Conservation (phyloP, 164 flowering plant genomes). For the Sedum album region DNA sequence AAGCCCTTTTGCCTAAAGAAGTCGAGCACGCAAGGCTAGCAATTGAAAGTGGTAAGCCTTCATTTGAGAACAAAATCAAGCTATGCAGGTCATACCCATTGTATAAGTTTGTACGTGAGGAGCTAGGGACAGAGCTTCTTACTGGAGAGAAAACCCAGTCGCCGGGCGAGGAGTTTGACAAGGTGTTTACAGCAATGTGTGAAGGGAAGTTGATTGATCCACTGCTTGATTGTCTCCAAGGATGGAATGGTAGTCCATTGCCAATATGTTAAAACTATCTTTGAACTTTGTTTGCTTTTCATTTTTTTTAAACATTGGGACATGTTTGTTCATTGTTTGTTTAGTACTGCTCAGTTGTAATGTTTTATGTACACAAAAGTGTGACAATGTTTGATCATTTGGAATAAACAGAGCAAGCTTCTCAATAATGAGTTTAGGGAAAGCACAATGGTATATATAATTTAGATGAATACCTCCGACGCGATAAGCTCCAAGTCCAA, state of each 20-base stretch:
- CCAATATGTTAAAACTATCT: constrained; percentile 25
- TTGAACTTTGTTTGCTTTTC: too few species aligned
- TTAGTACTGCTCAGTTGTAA: too few species aligned
- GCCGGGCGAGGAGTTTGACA: too few species aligned
- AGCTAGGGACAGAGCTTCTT: constrained; percentile 24
- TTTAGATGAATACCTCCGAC: too few species aligned
- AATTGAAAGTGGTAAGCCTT: constrained; percentile 26
- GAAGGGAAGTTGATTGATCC: constrained; percentile 51
- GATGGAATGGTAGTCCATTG: constrained; percentile 53
- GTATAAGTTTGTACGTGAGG: constrained; percentile 48
- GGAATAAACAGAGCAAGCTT: too few species aligned
- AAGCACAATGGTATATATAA: too few species aligned
- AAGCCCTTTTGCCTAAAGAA: constrained; percentile 53
- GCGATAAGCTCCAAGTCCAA: too few species aligned
- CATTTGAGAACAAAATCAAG: constrained; percentile 33
- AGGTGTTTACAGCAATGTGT: constrained; percentile 41
- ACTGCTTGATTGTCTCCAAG: constrained; percentile 35
- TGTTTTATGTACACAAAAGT: too few species aligned
- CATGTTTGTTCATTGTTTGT: too few species aligned
- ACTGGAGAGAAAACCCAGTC: constrained; percentile 47
- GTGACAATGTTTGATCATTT: too few species aligned
- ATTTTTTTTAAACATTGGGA: too few species aligned
- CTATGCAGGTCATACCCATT: constrained; percentile 53
- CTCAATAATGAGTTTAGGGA: too few species aligned
- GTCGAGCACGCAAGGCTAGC: constrained; percentile 30